These are phyloP conservation scores for Apiospora hydei DNA, from an alignment of 2,329 filamentous ascomycete species.

Conservation along the genomic window DNA sequence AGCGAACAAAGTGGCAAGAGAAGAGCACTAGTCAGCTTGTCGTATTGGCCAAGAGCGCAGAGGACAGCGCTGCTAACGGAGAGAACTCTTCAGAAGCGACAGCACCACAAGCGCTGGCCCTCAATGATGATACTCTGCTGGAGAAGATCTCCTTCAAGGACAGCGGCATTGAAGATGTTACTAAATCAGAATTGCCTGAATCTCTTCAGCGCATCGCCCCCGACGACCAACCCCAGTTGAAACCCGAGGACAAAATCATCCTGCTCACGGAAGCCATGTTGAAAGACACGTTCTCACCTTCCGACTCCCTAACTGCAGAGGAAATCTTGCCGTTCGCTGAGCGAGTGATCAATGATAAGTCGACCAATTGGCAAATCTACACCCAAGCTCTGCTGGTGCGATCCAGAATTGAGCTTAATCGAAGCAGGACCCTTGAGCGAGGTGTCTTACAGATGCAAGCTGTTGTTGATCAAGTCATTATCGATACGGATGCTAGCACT, in stretches of 20 bases:
- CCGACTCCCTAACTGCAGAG: constrained; percentile 87
- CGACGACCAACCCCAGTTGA: constrained; percentile 80
- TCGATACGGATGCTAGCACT: constrained; percentile 65
- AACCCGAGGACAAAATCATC: constrained; percentile 87
- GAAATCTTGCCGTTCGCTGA: constrained; percentile 92
- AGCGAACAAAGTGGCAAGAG: constrained; percentile 81
- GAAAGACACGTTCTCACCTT: constrained; percentile 84
- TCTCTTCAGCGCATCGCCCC: constrained; percentile 73
- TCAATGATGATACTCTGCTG: constrained; percentile 93
- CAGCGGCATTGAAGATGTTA: constrained; percentile 46
- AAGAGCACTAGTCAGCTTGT: constrained; percentile 87
- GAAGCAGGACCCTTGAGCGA: constrained; percentile 85
- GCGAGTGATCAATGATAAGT: constrained; percentile 85
- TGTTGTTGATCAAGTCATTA: constrained; percentile 92
- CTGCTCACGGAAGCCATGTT: constrained; percentile 87
- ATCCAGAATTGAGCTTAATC: constrained; percentile 87
- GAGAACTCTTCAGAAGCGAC: constrained; percentile 28
- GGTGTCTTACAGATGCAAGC: constrained; percentile 93
- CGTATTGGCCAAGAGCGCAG: constrained; percentile 81
- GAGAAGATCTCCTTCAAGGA: constrained; percentile 84
- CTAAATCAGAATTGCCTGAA: constrained; percentile 59
- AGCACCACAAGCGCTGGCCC: constrained; percentile 72
- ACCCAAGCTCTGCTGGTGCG: constrained; percentile 91
- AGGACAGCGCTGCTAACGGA: constrained; percentile 37
- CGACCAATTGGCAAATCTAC: constrained; percentile 97